A percentile compares a stretch with the other conserved stretches of the same genome.
Conservation (phyloP, 2,329 filamentous ascomycete species). For the Sarocladiaceae sp. region DNA sequence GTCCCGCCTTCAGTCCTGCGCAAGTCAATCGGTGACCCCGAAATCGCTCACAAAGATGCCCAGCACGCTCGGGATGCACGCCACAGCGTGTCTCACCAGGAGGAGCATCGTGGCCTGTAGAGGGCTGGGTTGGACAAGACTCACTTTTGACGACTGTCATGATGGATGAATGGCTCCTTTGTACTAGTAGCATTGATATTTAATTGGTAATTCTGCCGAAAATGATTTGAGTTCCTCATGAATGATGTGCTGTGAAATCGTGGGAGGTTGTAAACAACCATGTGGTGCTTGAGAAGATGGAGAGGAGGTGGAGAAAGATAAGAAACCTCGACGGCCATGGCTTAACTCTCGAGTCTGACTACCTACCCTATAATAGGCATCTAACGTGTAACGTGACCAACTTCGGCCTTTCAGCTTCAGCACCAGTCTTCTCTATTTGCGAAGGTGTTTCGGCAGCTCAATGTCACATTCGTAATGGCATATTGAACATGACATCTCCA, state of each 20-base stretch:
- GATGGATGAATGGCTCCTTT: conserved; percentile 10
- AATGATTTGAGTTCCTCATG: background rate
- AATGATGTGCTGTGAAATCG: too few relatives aligned
- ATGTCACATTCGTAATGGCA: too few relatives aligned
- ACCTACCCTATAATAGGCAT: too few relatives aligned
- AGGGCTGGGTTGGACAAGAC: background rate
- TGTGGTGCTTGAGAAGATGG: too few relatives aligned
- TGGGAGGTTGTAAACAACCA: background rate
- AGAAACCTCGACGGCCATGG: too few relatives aligned
- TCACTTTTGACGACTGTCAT: conserved; percentile 10
- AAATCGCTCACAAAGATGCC: conserved; percentile 37
- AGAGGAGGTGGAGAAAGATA: too few relatives aligned
- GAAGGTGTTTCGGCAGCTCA: too few relatives aligned
- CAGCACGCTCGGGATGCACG: conserved; percentile 37
- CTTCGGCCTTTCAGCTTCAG: background rate
- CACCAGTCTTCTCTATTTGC: background rate
- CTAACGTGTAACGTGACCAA: background rate
- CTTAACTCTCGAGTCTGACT: too few relatives aligned
- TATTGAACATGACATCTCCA: conserved; percentile 2
- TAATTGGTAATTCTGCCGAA: conserved; percentile 7
- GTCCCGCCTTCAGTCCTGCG: conserved; percentile 49
- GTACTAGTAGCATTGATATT: conserved; percentile 10
- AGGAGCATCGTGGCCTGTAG: conserved; percentile 40
- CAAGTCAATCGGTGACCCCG: conserved; percentile 39
- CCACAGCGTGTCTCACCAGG: conserved; percentile 43